These are phyloP conservation scores for Trichoderma koningiopsis DNA, from an alignment of 2,329 filamentous ascomycete species.

Conservation along the genomic window DNA sequence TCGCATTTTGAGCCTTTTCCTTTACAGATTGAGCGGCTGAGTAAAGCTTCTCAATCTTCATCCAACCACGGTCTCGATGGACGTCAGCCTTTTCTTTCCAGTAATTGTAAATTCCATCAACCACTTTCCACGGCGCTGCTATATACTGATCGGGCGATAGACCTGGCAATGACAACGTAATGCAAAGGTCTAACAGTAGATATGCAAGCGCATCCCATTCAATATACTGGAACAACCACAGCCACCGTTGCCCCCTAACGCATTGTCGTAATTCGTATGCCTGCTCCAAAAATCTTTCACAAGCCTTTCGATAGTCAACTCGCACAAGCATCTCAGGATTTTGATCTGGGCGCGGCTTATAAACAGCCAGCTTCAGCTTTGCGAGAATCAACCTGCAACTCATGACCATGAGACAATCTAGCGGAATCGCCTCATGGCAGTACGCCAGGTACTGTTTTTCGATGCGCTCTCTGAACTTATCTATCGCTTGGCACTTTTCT, in stretches of 20 bases:
- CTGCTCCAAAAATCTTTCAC: slow-evolving; percentile 23
- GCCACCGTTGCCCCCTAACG: slow-evolving; percentile 52
- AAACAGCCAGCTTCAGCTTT: slow-evolving; percentile 3
- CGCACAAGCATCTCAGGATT: slow-evolving; percentile 42
- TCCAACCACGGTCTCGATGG: slow-evolving; percentile 25
- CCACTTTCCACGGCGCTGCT: background rate
- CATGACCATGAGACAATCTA: background rate
- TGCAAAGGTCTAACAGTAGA: slow-evolving; percentile 60
- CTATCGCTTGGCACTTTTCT: background rate
- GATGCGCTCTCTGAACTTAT: background rate
- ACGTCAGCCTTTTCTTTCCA: slow-evolving; percentile 21
- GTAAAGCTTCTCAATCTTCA: slow-evolving; percentile 22
- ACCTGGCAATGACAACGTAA: slow-evolving; percentile 18
- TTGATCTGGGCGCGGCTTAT: slow-evolving; percentile 47
- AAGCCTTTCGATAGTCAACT: background rate
- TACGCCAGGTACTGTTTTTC: slow-evolving; percentile 14
- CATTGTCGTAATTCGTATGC: slow-evolving; percentile 19
- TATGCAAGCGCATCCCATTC: slow-evolving; percentile 68
- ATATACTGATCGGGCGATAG: background rate
- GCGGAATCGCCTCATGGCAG: background rate
- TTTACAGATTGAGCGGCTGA: background rate
- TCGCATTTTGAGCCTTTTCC: background rate
- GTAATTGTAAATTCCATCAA: slow-evolving; percentile 24
- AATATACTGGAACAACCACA: slow-evolving; percentile 65
- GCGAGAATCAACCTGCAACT: slow-evolving; percentile 1